Percentiles rank a stretch among this genome's conserved stretches.
These are phyloP conservation scores for Aspergillus campestris DNA, from an alignment of 495 filamentous ascomycete genomes.

Conservation along the genomic window DNA sequence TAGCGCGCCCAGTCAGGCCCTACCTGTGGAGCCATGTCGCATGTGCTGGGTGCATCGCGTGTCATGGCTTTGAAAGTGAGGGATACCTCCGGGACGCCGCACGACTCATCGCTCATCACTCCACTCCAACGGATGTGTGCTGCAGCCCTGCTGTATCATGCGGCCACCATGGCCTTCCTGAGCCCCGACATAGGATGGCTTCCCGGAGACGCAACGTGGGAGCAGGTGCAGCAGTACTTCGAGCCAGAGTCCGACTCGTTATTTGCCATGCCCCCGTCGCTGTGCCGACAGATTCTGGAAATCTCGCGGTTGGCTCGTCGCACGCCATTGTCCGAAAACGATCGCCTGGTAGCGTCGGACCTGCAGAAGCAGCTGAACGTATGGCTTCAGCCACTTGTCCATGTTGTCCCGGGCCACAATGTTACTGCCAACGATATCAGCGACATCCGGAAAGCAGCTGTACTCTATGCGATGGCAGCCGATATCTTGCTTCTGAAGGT, in stretches of 20 bases:
- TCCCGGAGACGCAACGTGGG: not conserved
- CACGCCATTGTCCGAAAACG: not conserved
- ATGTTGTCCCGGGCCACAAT: not conserved
- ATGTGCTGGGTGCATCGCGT: not conserved
- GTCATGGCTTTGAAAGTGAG: conserved; percentile 1
- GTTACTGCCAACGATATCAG: not conserved
- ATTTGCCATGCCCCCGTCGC: not conserved
- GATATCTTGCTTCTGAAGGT: conserved; percentile 2
- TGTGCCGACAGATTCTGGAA: not conserved
- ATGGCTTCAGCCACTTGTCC: not conserved
- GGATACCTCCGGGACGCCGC: not conserved
- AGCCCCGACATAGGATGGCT: not conserved
- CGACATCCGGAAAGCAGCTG: not conserved
- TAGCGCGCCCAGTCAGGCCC: not conserved
- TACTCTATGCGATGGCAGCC: not conserved
- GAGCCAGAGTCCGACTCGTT: not conserved
- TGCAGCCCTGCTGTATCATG: conserved; percentile 1
- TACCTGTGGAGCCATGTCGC: not conserved
- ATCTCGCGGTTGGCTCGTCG: not conserved
- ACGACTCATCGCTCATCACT: not conserved
- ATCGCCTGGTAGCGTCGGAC: not conserved
- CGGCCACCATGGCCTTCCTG: not conserved
- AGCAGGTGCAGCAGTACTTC: conserved; percentile 1
- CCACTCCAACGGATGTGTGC: not conserved
- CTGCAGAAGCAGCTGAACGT: not conserved